A percentile compares a stretch with the other conserved stretches of the same genome.
Conservation (phyloP, 164 flowering plant species). For the Cinnamomum micranthum region DNA sequence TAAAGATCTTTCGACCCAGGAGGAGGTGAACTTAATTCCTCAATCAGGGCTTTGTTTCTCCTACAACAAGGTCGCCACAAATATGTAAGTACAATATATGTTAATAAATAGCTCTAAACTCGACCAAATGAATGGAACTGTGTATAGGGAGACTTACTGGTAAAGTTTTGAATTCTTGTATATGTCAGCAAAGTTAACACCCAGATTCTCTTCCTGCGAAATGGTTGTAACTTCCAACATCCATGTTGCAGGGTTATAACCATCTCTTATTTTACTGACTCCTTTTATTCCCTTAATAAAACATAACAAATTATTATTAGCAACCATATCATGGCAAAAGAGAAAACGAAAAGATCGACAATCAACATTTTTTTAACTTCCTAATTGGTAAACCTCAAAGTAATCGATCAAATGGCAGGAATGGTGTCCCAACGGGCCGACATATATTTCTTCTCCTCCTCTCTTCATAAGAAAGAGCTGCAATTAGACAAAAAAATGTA, state of each 20-base stretch:
- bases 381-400: constrained; percentile 31
- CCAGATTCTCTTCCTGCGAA: constrained; percentile 31
- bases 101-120: neutral
- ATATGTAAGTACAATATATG: neutral
- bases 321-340: neutral
- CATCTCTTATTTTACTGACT: constrained; percentile 31
- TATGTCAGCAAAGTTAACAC: constrained; percentile 25
- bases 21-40: constrained; percentile 38
- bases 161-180: constrained; percentile 35
- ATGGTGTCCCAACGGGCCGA: constrained; percentile 38
- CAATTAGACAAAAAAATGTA: neutral
- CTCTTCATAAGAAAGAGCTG: constrained; percentile 40
- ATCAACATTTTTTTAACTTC: neutral
- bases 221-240: constrained; percentile 38
- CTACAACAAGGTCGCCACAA: constrained; percentile 18
- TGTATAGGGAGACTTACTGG: constrained; percentile 14
- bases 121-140: neutral
- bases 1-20: constrained; percentile 40
- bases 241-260: constrained; percentile 52
- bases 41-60: constrained; percentile 47
- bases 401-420: constrained; percentile 34
- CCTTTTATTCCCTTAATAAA: constrained; percentile 31
- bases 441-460: constrained; percentile 45
- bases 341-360: neutral
- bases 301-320: neutral